phyloP scores from a whole-genome alignment of 140 eudicot genomes.

The Senecio squalidus region DNA sequence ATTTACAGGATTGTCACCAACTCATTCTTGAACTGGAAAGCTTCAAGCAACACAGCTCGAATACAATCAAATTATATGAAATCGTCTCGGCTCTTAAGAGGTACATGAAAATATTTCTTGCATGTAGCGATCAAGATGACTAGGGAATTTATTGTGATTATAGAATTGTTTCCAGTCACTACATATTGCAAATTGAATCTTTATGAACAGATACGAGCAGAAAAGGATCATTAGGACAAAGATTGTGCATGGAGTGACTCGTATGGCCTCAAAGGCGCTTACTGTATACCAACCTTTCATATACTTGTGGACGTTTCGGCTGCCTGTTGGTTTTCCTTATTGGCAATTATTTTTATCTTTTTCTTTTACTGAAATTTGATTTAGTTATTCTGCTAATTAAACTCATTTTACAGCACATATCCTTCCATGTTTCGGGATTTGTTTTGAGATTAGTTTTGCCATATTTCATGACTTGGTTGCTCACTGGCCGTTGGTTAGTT shows the following conservation, averaged over 20 bases:
- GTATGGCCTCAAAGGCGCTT: conserved; percentile 35
- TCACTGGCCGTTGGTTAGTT: conserved; percentile 22
- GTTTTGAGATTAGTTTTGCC: conserved; percentile 16
- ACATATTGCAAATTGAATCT: background rate
- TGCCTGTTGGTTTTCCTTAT: conserved; percentile 13
- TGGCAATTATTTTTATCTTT: background rate
- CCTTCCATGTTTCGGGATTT: conserved; percentile 4
- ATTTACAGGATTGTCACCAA: conserved; percentile 33
- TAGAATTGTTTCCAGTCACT: background rate
- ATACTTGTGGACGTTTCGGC: conserved; percentile 9
- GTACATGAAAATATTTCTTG: background rate
- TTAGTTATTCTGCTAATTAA: too few relatives aligned
- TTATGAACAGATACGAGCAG: conserved; percentile 22
- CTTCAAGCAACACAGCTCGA: conserved; percentile 2
- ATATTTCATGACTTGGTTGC: conserved; percentile 25
- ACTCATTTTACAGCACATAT: conserved; percentile 19
- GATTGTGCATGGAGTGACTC: conserved; percentile 30
- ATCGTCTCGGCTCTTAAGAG: conserved; percentile 17
- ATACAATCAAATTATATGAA: conserved; percentile 11
- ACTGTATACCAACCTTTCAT: conserved; percentile 13
- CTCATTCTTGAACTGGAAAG: conserved; percentile 31
- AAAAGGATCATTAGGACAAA: conserved; percentile 30
- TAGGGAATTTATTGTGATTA: background rate
- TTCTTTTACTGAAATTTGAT: background rate
- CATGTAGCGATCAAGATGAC: background rate